Percentiles rank a stretch among this genome's conserved stretches.
Evolutionary conservation across 2,329 filamentous ascomycete species (phyloP).

Genomic region (Arthrobotrys megalospora): DNA sequence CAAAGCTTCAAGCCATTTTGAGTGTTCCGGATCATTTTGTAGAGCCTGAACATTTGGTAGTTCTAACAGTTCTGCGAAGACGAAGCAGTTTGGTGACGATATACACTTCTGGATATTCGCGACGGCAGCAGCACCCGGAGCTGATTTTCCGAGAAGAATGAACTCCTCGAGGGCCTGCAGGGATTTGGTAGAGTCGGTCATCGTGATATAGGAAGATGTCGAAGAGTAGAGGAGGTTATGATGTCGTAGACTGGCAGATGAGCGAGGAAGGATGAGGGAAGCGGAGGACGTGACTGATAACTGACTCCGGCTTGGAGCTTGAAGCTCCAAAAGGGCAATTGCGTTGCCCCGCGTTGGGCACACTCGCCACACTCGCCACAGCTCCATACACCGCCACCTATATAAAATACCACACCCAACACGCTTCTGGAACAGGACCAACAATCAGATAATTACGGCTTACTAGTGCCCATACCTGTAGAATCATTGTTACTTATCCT

Average conservation of each 20-base stretch:
- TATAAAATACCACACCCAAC: constrained; percentile 3
- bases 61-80: constrained; percentile 94
- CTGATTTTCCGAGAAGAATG: constrained; percentile 87
- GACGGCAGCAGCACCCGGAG: constrained; percentile 84
- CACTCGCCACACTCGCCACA: constrained; percentile 9
- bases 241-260: background rate
- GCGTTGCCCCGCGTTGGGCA: constrained; percentile 48
- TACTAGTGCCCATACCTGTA: too few species aligned
- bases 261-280: constrained; percentile 11
- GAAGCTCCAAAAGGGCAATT: constrained; percentile 47
- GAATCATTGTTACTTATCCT: too few species aligned
- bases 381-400: background rate
- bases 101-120: constrained; percentile 91
- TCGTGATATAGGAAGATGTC: constrained; percentile 13
- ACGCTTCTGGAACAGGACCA: background rate
- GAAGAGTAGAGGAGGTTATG: background rate
- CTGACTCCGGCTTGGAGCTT: constrained; percentile 27
- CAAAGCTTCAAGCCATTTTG: constrained; percentile 78
- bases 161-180: constrained; percentile 83
- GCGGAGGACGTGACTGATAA: constrained; percentile 53
- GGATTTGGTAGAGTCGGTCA: constrained; percentile 69
- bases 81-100: constrained; percentile 87
- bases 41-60: constrained; percentile 84
- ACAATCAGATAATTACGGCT: too few species aligned
- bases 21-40: constrained; percentile 75